These are phyloP conservation scores for Zelonia costaricensis DNA, from an alignment of 208 protist species.

Conservation along the genomic window DNA sequence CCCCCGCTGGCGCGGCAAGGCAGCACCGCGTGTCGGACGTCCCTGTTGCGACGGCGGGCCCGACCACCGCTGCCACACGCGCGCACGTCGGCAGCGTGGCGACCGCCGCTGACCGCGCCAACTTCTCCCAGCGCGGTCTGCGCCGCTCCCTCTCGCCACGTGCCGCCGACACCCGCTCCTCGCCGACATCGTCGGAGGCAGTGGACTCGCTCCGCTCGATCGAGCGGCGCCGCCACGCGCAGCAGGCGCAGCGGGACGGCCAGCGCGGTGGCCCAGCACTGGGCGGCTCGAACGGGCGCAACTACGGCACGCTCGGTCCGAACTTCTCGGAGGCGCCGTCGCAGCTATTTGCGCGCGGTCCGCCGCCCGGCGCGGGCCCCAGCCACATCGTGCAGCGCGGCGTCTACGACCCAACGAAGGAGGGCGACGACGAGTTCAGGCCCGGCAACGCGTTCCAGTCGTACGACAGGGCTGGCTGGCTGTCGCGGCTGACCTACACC, in stretches of 20 bases:
- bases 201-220: background rate
- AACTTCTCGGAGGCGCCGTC: constrained; percentile 19
- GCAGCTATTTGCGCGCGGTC: constrained; percentile 6
- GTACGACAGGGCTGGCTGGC: constrained; percentile 40
- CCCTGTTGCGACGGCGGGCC: background rate
- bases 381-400: constrained; percentile 33
- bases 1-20: background rate
- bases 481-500: constrained; percentile 47
- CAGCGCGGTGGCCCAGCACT: background rate
- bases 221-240: background rate
- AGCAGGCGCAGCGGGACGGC: background rate
- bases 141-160: constrained; percentile 22
- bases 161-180: background rate
- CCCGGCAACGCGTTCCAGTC: constrained; percentile 67
- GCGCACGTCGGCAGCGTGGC: background rate
- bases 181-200: too few species aligned
- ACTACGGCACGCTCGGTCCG: constrained; percentile 25
- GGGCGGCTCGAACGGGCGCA: background rate
- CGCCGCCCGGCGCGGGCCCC: constrained; percentile 3
- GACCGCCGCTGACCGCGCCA: constrained; percentile 5
- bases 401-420: constrained; percentile 45
- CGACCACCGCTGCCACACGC: constrained; percentile 1
- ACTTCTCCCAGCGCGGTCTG: constrained; percentile 3
- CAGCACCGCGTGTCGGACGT: background rate
- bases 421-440: constrained; percentile 59